Evolutionary conservation across 2,329 filamentous ascomycete genomes (phyloP), one percentile per base, ranked within the genome.

Genomic region (Colletotrichum karsti): DNA sequence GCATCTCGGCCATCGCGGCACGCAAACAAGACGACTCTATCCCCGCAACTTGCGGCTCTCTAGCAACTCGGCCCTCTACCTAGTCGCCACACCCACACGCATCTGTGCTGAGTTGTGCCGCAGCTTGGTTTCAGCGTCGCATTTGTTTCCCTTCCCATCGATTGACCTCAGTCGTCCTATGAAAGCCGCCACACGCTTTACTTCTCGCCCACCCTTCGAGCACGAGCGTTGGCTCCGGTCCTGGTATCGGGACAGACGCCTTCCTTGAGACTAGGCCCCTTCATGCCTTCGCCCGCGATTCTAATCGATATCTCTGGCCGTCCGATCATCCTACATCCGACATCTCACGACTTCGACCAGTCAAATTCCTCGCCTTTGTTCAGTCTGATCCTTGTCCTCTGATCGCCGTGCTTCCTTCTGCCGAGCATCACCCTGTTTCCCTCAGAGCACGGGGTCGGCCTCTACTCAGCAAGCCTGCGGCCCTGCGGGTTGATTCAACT

Each of bases 81-180:
- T n/a, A n/a, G n/a, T n/a, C 35, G 65, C 65, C 61, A 68, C 59
- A 67, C 61, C 60, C 56, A 46, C 63, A 63, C 41, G 60, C 53
- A 68, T 68, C 60, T 65, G 65, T 68, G 65, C 65, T 65, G 60
- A 59, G 46, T 59, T 65, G 65, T 68, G 65, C 65, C 65, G 65
- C 65, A 68, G 44, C 53, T 68, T 68, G 60, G 65, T 68, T 68
- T 68, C 65, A 68, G 65, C 39, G 60, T 59, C 46, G 54, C 65
- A 59, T 48, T 59, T 59, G 65, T 68, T 68, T 65, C 65, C 60
- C 33, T 58, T 67, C 53, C 54, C 58, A 54, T 65, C 65, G 33
- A 46, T 7, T 54, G 22, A 26, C 46, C 60, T 48, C 37, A 41
- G 9, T 41, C 65, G 33, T 67, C 61, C 63, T 67, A 67, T 56